Conservation (phyloP, 306 rosid species). For the Vigna reflexopilosa region DNA sequence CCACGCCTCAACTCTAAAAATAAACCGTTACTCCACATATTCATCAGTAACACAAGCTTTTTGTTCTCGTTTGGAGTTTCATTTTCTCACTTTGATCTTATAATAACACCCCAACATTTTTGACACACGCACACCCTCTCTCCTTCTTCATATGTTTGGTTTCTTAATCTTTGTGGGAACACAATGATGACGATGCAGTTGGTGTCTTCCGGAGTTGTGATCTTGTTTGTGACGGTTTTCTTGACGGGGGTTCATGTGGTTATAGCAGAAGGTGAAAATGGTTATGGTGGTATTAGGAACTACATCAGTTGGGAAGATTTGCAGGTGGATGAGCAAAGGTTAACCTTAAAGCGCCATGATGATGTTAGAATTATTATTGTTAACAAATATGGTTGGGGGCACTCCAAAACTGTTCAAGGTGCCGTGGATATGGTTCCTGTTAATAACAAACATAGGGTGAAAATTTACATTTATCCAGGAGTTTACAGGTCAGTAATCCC, state of each 20-base stretch:
- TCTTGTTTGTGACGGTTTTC: constrained; percentile 37
- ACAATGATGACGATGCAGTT: constrained; percentile 31
- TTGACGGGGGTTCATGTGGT: constrained; percentile 45
- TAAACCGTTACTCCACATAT: constrained; percentile 46
- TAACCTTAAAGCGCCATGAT: constrained; percentile 27
- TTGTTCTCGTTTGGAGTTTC: constrained; percentile 29
- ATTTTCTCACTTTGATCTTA: constrained; percentile 1
- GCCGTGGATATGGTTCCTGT: constrained; percentile 84
- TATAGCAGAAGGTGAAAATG: constrained; percentile 41
- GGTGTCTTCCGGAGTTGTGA: constrained; percentile 34
- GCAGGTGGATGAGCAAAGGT: constrained; percentile 53
- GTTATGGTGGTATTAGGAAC: constrained; percentile 19
- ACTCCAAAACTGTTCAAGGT: constrained; percentile 84
- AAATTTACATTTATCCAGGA: constrained; percentile 84
- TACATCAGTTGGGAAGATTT: constrained; percentile 87
- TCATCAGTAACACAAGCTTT: constrained; percentile 22
- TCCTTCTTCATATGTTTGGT: constrained; percentile 2
- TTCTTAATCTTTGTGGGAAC: background rate
- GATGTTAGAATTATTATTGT: constrained; percentile 62
- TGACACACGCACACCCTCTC: background rate
- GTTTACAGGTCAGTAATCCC: constrained; percentile 67
- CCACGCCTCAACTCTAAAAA: constrained; percentile 52
- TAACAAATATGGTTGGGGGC: constrained; percentile 65
- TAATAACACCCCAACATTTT: constrained; percentile 10
- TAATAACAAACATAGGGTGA: constrained; percentile 61